Conservation (phyloP, 306 rosid genomes). For the Trifolium pratense region DNA sequence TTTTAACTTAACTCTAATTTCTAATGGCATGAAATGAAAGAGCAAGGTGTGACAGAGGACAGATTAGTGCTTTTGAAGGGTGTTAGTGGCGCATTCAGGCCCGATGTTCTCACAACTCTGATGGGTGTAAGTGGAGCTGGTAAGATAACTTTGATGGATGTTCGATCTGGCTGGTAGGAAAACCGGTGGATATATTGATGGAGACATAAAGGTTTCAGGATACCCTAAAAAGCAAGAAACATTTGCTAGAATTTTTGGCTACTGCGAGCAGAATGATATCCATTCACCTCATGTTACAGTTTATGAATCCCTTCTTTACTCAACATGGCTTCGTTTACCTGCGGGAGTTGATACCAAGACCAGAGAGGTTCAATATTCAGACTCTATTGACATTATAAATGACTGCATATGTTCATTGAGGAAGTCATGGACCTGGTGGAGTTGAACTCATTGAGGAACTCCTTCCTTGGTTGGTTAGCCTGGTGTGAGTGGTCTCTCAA, state of each 20-base stretch:
- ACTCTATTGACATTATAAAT: conserved; percentile 25
- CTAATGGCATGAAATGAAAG: conserved; percentile 63
- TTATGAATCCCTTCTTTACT: conserved; percentile 61
- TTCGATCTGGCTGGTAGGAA: conserved; percentile 73
- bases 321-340: conserved; percentile 70
- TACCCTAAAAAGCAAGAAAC: conserved; percentile 74
- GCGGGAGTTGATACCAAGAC: conserved; percentile 46
- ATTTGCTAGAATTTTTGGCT: conserved; percentile 63
- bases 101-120: conserved; percentile 70
- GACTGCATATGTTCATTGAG: conserved; percentile 75
- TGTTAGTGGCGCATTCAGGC: conserved; percentile 76
- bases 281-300: conserved; percentile 78
- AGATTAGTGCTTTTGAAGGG: conserved; percentile 55
- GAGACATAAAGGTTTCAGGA: conserved; percentile 62
- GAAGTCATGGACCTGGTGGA: conserved; percentile 94
- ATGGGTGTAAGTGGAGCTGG: conserved; percentile 87
- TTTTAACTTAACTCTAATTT: conserved; percentile 11
- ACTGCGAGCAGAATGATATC: conserved; percentile 75
- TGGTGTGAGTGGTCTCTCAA: conserved; percentile 83
- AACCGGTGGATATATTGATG: conserved; percentile 74
- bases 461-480: conserved; percentile 84
- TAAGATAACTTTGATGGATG: conserved; percentile 77
- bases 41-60: conserved; percentile 59
- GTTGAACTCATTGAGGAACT: conserved; percentile 63
- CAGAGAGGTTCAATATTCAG: conserved; percentile 36